Conservation (phyloP, 78 protist species). For the Dictyostelium brefeldianum region DNA sequence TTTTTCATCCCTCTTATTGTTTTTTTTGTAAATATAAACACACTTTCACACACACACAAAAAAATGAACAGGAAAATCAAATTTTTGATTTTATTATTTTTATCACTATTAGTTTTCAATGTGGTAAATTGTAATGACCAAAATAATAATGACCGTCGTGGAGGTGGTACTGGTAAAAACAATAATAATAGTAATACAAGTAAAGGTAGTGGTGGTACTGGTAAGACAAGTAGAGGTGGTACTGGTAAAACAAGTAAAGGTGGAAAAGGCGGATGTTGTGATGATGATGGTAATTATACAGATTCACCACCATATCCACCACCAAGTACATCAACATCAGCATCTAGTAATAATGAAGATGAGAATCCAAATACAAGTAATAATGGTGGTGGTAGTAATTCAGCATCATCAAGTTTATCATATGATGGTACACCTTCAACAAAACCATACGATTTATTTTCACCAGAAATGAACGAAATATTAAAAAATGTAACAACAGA, state of each 20-base stretch:
- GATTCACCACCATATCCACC: conserved; percentile 1
- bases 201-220: background rate
- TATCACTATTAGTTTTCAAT: background rate
- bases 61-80: background rate
- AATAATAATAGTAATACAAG: background rate
- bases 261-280: too few species aligned
- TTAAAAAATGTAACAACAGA: background rate
- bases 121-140: too few species aligned
- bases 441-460: background rate
- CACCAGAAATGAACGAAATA: background rate
- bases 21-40: too few species aligned
- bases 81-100: background rate
- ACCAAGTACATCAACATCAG: background rate
- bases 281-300: background rate
- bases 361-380: background rate
- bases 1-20: too few species aligned
- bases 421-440: background rate
- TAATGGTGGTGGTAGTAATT: background rate
- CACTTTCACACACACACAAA: background rate
- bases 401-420: background rate
- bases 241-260: background rate
- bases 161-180: background rate
- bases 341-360: background rate
- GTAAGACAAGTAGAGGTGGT: background rate
- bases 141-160: background rate